Base-by-base conservation (phyloP, 1,284 basidiomycete species). In the Moesziomyces sp. region DNA sequence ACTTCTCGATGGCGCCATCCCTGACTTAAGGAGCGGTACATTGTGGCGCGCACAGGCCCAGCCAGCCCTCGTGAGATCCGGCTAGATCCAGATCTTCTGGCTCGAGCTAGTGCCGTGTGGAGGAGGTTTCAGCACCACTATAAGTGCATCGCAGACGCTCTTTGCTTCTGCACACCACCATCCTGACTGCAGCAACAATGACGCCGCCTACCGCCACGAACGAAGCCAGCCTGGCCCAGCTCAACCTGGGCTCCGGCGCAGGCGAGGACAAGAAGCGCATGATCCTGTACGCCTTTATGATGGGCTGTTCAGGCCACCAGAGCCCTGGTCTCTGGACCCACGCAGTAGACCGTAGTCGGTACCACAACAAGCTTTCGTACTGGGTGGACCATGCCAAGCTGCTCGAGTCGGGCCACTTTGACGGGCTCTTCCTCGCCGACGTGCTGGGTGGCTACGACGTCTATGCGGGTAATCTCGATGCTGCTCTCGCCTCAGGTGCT, bases 351-450 rank as follows among this genome's bases (percentile, higher is more conserved):
- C 77, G 72, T 38, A 69, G 60, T 42, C 48, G 55, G 18, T 50
- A 74, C 45, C 76, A 78, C 64, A 78, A 80, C 73, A 77, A 72
- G 59, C 65, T 82, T 8, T 68, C 55, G 8, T 82, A 80, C 68
- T 82, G 80, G 80, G 69, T 54, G 23, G 78, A 80, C 43, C 61
- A 76, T 23, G 80, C 80, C 52, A 77, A 79, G 55, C 63, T 80
- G 21, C 73, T 79, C 43, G 80, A 82, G 48, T 43, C 58, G 18
- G 77, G 59, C 24, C 67, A 78, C 45, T 77, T 80, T 28, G 77
- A 80, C 52, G 78, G 81, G 7, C 56, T 83, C 38, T 83, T 83
- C 58, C 74, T 82, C 14, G 81, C 81, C 46, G 81, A 83, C 38
- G 77, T 79, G 3, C 63, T 80, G 8, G 81, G 81, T 5, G 79